phyloP scores from a whole-genome alignment of 1,284 basidiomycete genomes.

The Trichosporon asahii region DNA sequence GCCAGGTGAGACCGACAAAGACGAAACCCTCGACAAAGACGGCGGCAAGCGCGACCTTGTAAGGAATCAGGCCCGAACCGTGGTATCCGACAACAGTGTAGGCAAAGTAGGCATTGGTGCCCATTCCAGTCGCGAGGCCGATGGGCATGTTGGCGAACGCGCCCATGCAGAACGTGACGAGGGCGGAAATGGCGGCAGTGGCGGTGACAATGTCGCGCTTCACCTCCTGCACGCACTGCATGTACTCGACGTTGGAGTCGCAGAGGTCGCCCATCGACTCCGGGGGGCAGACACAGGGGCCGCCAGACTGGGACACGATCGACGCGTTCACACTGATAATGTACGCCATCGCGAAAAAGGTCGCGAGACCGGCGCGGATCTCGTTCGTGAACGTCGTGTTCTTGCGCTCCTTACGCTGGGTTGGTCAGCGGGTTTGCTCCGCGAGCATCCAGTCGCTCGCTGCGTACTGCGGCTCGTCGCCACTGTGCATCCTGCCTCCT shows the following conservation, averaged over 20 bases:
- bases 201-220: constrained; percentile 59
- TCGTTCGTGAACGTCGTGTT: constrained; percentile 78
- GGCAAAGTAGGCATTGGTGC: constrained; percentile 84
- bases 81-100: constrained; percentile 83
- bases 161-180: constrained; percentile 58
- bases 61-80: constrained; percentile 65
- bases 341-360: constrained; percentile 62
- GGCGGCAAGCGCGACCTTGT: constrained; percentile 77
- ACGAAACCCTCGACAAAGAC: constrained; percentile 86
- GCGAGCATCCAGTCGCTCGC: background rate
- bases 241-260: constrained; percentile 61
- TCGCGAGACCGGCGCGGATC: constrained; percentile 74
- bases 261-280: constrained; percentile 49
- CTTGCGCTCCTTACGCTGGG: constrained; percentile 61
- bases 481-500: background rate
- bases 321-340: constrained; percentile 53
- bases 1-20: constrained; percentile 74
- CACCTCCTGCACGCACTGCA: constrained; percentile 64
- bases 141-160: constrained; percentile 46
- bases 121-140: constrained; percentile 62
- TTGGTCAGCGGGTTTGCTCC: background rate
- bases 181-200: constrained; percentile 71
- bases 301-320: constrained; percentile 72
- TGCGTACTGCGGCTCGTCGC: background rate
- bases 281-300: constrained; percentile 69